A percentile compares a stretch with the other conserved stretches of the same genome.
Conservation (phyloP, 2,329 filamentous ascomycete genomes). For the Sordariomycetes sp. region DNA sequence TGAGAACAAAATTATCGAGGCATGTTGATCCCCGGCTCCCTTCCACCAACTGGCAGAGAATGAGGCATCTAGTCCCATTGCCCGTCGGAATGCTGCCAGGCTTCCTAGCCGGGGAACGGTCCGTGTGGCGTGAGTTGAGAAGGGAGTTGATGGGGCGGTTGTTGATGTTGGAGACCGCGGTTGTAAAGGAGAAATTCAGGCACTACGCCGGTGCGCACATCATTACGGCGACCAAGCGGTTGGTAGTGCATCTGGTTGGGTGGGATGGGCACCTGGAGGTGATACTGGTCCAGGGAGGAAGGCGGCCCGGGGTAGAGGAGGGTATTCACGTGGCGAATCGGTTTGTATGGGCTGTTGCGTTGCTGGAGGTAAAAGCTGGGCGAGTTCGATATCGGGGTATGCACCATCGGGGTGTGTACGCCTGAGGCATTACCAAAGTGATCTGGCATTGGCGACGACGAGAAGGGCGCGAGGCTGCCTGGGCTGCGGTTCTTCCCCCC, state of each 20-base stretch:
- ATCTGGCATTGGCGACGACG: conserved; percentile 61
- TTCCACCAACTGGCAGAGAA: too few species aligned
- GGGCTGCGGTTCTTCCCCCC: conserved; percentile 46
- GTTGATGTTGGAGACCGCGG: conserved; percentile 14
- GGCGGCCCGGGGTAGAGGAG: conserved; percentile 83
- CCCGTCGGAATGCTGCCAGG: too few species aligned
- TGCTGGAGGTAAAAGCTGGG: conserved; percentile 83
- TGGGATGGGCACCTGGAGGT: conserved; percentile 45
- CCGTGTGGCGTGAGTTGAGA: conserved; percentile 5
- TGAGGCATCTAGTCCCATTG: too few species aligned
- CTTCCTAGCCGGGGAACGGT: conserved; percentile 24
- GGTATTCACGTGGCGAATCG: conserved; percentile 80
- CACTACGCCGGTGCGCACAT: conserved; percentile 61
- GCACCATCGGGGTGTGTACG: conserved; percentile 45
- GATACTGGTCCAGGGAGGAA: conserved; percentile 66
- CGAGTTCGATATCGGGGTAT: conserved; percentile 66
- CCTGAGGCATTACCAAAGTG: conserved; percentile 44
- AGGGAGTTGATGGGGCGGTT: conserved; percentile 1
- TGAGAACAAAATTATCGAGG: too few species aligned
- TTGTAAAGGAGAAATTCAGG: conserved; percentile 46
- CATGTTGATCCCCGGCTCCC: too few species aligned
- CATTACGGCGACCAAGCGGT: conserved; percentile 60
- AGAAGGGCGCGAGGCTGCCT: conserved; percentile 32
- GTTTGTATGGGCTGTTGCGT: conserved; percentile 84
- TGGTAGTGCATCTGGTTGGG: conserved; percentile 78